phyloP scores from a whole-genome alignment of 83 land plant genomes.

The Picea abies region DNA sequence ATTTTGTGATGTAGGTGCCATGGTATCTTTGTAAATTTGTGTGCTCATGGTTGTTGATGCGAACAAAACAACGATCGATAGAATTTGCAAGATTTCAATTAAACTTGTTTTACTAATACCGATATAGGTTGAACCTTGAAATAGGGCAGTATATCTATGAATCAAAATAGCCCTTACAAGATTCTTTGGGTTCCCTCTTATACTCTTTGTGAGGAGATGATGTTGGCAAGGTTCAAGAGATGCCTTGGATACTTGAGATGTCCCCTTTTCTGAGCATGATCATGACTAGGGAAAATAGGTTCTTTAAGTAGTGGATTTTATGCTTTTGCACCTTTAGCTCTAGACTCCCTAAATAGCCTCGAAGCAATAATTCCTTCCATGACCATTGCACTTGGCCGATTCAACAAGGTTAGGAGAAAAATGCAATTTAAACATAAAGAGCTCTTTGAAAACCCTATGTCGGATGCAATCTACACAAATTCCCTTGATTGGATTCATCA shows the following conservation, averaged over 20 bases:
- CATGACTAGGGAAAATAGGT: conserved; percentile 39
- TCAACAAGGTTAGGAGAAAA: conserved; percentile 80
- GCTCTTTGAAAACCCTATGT: conserved; percentile 70
- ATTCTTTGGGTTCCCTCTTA: conserved; percentile 69
- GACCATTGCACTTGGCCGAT: conserved; percentile 66
- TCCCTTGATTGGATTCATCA: too few species aligned
- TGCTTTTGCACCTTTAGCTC: conserved; percentile 29
- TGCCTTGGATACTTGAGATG: conserved; percentile 18
- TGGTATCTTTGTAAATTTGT: conserved; percentile 97
- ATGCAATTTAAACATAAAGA: conserved; percentile 93
- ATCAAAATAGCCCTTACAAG: conserved; percentile 84
- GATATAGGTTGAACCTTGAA: conserved; percentile 99
- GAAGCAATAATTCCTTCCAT: conserved; percentile 68
- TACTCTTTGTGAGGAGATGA: conserved; percentile 77
- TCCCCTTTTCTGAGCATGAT: conserved; percentile 39
- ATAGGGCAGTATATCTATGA: conserved; percentile 80
- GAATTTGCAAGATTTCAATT: conserved; percentile 83
- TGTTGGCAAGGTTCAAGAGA: conserved; percentile 34
- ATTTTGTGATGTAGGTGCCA: conserved; percentile 84
- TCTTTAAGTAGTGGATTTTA: conserved; percentile 25
- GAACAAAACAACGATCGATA: conserved; percentile 87
- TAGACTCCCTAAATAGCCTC: conserved; percentile 40
- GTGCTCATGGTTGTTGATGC: conserved; percentile 99
- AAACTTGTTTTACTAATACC: conserved; percentile 99
- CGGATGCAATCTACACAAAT: too few species aligned